Conservation (phyloP, 495 filamentous ascomycete species). For the Penicillium maclennaniae region DNA sequence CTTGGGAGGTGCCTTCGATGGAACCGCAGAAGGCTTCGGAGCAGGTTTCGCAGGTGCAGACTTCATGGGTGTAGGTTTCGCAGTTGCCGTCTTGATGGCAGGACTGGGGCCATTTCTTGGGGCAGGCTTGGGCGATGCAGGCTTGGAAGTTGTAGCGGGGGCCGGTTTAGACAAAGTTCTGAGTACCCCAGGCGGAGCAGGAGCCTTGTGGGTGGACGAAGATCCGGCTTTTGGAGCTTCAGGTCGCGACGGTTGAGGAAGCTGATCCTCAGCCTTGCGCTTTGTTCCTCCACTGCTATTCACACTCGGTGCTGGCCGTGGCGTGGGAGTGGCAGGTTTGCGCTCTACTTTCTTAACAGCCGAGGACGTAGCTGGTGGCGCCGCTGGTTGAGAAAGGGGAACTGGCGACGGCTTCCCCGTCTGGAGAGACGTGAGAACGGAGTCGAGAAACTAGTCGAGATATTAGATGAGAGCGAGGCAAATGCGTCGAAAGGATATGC, state of each 20-base stretch:
- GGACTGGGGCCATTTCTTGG: conserved; percentile 15
- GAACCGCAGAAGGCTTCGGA: conserved; percentile 7
- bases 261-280: conserved; percentile 43
- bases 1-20: conserved; percentile 35
- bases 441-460: conserved; percentile 51
- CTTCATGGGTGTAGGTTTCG: not conserved
- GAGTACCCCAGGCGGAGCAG: conserved; percentile 10
- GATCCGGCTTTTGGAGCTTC: conserved; percentile 17
- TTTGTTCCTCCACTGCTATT: conserved; percentile 31
- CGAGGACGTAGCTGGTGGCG: conserved; percentile 25
- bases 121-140: conserved; percentile 16
- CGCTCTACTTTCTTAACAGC: conserved; percentile 26
- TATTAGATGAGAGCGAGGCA: conserved; percentile 19
- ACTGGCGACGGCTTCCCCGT: conserved; percentile 38
- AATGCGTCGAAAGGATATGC: conserved; percentile 8
- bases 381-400: conserved; percentile 29
- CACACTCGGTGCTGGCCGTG: conserved; percentile 11
- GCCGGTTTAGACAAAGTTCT: conserved; percentile 16
- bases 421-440: conserved; percentile 53
- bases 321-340: conserved; percentile 9
- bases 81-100: conserved; percentile 18
- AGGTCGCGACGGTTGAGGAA: conserved; percentile 29
- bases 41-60: conserved; percentile 5
- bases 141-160: conserved; percentile 7
- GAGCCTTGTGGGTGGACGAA: conserved; percentile 2